Evolutionary conservation across 1,284 basidiomycete species (phyloP), one percentile per base, ranked within the genome.

Genomic region (Uromyces viciae-fabae): DNA sequence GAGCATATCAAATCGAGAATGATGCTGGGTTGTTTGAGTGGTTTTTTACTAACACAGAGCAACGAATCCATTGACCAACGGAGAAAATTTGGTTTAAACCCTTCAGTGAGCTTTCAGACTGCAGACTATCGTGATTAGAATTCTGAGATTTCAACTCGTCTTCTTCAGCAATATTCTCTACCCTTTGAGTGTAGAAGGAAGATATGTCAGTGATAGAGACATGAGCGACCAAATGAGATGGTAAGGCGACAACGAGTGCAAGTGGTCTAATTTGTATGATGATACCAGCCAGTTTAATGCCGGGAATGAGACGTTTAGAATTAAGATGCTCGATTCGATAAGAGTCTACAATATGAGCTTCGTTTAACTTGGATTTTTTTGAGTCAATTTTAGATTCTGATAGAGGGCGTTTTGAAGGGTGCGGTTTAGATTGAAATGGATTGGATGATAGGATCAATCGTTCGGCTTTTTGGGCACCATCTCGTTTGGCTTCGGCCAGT

Each of bases 201-300:
- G 95, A 94, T 82, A 99, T 90, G 86, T 95, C 91, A 43, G 95
- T 98, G 84, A 99, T 95, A 14, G 97, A 96, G 36, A 99, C 89
- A 86, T 99, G 95, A 3, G 91, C 97, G 83, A 95, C 90, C 58
- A 99, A 90, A 87, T 99, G 96, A 85, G 95, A 94, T 31, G 97
- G 96, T 31, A 99, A 89, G 8, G 95, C 98, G 33, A 99, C 88
- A 81, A 99, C 90, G 60, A 99, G 89, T 66, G 94, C 93, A 33
- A 99, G 90, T 3, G 96, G 94, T 82, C 94, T 91, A 68, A 99
- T 90, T 19, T 92, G 91, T 83, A 94, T 89, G 71, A 99, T 90
- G 86, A 94, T 93, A 43, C 91, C 92, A 43, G 99, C 88, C 25
- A 98, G 89, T 84, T 92, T 93, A 88, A 94, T 94, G 46, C 95